Evolutionary conservation across 2,329 filamentous ascomycete species (phyloP).

Genomic region (Scedosporium apiospermum): DNA sequence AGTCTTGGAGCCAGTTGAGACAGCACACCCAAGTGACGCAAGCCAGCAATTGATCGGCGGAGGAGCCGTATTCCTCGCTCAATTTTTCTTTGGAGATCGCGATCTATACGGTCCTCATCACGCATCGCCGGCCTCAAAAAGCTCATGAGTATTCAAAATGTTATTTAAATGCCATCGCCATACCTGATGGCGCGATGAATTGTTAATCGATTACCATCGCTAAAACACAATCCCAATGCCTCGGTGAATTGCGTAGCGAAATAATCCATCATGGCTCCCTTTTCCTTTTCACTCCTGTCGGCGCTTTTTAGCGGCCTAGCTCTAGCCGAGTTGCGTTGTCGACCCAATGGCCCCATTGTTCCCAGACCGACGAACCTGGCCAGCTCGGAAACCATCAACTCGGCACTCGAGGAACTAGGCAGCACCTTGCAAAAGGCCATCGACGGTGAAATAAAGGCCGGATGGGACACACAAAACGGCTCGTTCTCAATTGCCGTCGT

Average conservation of each 20-base stretch:
- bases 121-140: neutral
- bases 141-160: neutral
- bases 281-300: neutral
- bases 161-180: neutral
- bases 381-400: conserved; percentile 17
- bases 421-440: conserved; percentile 19
- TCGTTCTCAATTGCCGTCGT: conserved; percentile 29
- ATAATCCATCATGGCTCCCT: neutral
- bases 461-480: conserved; percentile 23
- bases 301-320: neutral
- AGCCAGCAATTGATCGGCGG: neutral
- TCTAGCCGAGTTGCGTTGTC: conserved; percentile 10
- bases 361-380: conserved; percentile 20
- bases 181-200: neutral
- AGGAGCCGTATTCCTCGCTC: neutral
- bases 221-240: neutral
- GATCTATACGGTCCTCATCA: neutral
- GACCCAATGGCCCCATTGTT: conserved; percentile 14
- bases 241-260: neutral
- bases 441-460: conserved; percentile 20
- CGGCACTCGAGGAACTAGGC: conserved; percentile 19
- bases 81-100: neutral
- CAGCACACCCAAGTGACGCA: neutral
- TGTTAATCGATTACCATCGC: neutral
- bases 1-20: neutral